phyloP scores from a whole-genome alignment of 768 basidiomycete species.

The Tulasnella calospora region DNA sequence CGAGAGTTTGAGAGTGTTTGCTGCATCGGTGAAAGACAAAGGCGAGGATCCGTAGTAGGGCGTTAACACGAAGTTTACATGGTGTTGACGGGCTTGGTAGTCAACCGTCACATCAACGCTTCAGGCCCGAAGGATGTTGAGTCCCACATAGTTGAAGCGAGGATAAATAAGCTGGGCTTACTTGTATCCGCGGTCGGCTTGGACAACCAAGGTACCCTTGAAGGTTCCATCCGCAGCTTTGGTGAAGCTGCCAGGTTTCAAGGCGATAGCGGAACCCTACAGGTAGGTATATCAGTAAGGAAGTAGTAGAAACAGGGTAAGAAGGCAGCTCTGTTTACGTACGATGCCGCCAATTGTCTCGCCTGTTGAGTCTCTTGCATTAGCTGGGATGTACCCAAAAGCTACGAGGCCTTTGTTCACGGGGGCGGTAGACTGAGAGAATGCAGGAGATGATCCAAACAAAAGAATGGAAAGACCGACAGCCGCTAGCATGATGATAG shows the following conservation, averaged over 20 bases:
- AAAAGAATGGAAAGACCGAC: background rate
- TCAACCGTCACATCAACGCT: constrained; percentile 47
- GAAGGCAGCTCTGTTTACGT: background rate
- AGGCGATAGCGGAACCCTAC: constrained; percentile 48
- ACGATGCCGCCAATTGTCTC: constrained; percentile 61
- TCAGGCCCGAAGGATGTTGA: background rate
- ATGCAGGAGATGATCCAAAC: background rate
- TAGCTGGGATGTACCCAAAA: constrained; percentile 57
- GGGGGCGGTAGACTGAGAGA: background rate
- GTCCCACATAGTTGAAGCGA: background rate
- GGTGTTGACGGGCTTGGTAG: constrained; percentile 60
- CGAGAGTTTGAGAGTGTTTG: constrained; percentile 48
- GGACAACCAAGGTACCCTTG: constrained; percentile 50
- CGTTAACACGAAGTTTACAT: constrained; percentile 52
- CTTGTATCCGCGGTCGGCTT: constrained; percentile 48
- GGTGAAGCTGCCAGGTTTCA: constrained; percentile 49
- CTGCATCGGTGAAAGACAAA: constrained; percentile 48
- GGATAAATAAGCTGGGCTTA: background rate
- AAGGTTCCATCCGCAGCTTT: constrained; percentile 39
- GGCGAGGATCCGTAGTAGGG: constrained; percentile 50
- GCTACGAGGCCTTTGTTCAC: constrained; percentile 49
- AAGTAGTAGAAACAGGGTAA: too few species aligned
- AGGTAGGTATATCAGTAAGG: background rate
- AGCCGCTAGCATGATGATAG: background rate
- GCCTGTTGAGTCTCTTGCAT: constrained; percentile 52